phyloP scores from a whole-genome alignment of 2,329 filamentous ascomycete genomes.

The Aspergillus pseudoterreus region DNA sequence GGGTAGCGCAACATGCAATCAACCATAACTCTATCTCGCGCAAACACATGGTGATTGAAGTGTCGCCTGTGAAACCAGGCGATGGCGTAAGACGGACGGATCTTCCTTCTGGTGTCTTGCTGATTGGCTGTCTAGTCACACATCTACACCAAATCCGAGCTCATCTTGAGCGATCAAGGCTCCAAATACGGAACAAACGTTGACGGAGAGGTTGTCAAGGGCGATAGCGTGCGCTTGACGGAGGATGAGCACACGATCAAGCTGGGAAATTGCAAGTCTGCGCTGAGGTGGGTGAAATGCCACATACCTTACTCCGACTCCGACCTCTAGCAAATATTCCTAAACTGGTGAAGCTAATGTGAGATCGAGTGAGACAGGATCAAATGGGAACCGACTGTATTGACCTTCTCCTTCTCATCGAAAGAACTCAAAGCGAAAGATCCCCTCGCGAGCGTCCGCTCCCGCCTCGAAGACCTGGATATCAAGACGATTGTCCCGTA shows the following conservation, averaged over 20 bases:
- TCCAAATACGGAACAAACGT: conserved; percentile 81
- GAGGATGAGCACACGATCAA: conserved; percentile 61
- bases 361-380: conserved; percentile 49
- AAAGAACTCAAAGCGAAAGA: conserved; percentile 65
- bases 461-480: conserved; percentile 75
- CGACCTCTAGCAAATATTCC: too few species aligned
- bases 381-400: conserved; percentile 73
- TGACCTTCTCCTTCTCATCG: conserved; percentile 73
- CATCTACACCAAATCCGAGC: conserved; percentile 60
- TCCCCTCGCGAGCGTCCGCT: conserved; percentile 59
- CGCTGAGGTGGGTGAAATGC: conserved; percentile 35
- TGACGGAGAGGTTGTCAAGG: conserved; percentile 68
- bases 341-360: too few species aligned
- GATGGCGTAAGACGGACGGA: conserved; percentile 56
- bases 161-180: conserved; percentile 74
- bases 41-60: conserved; percentile 76
- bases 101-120: conserved; percentile 1
- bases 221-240: conserved; percentile 55
- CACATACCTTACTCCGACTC: too few species aligned
- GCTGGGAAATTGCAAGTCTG: conserved; percentile 66
- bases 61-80: conserved; percentile 61
- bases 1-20: conserved; percentile 64
- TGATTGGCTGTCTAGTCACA: conserved; percentile 49
- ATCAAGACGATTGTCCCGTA: conserved; percentile 80
- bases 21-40: conserved; percentile 80